These are phyloP conservation scores for Myriosclerotinia duriaeana DNA, from an alignment of 2,329 filamentous ascomycete genomes.

Conservation along the genomic window DNA sequence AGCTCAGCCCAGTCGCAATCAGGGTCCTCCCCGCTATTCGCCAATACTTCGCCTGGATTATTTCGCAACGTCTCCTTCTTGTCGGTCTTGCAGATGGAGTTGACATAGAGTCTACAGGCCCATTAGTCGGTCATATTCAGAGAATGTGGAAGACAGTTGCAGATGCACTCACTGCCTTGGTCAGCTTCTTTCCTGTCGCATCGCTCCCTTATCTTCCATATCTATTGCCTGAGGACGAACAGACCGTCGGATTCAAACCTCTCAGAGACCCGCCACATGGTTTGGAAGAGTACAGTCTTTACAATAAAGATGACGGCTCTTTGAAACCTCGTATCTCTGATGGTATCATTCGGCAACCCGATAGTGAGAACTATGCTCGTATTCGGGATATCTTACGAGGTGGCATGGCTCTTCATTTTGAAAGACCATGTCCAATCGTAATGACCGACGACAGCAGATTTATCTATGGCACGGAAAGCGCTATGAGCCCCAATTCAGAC, in stretches of 20 bases:
- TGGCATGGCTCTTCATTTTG: slow-evolving; percentile 57
- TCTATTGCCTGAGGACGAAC: slow-evolving; percentile 66
- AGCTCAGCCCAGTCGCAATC: slow-evolving; percentile 57
- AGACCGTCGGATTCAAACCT: slow-evolving; percentile 64
- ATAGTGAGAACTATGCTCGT: slow-evolving; percentile 66
- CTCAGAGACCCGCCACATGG: slow-evolving; percentile 49
- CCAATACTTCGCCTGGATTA: slow-evolving; percentile 67
- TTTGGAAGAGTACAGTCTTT: slow-evolving; percentile 48
- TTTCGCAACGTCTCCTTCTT: slow-evolving; percentile 54
- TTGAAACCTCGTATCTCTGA: slow-evolving; percentile 52
- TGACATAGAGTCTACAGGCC: slow-evolving; percentile 44
- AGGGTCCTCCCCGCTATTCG: slow-evolving; percentile 63
- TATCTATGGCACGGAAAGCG: slow-evolving; percentile 43
- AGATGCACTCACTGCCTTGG: slow-evolving; percentile 58
- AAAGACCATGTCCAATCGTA: slow-evolving; percentile 44
- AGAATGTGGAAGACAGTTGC: slow-evolving; percentile 67
- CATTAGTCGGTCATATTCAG: slow-evolving; percentile 54
- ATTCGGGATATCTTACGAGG: slow-evolving; percentile 62
- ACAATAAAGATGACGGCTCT: slow-evolving; percentile 41
- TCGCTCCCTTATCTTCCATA: slow-evolving; percentile 58
- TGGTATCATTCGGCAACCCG: slow-evolving; percentile 53
- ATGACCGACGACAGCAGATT: slow-evolving; percentile 49
- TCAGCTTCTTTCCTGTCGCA: slow-evolving; percentile 57
- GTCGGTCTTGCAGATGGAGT: slow-evolving; percentile 34
- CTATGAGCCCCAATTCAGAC: not conserved